Evolutionary conservation across 2,329 filamentous ascomycete species (phyloP), one percentile per base, ranked within the genome.

Genomic region (Neonectria punicea): DNA sequence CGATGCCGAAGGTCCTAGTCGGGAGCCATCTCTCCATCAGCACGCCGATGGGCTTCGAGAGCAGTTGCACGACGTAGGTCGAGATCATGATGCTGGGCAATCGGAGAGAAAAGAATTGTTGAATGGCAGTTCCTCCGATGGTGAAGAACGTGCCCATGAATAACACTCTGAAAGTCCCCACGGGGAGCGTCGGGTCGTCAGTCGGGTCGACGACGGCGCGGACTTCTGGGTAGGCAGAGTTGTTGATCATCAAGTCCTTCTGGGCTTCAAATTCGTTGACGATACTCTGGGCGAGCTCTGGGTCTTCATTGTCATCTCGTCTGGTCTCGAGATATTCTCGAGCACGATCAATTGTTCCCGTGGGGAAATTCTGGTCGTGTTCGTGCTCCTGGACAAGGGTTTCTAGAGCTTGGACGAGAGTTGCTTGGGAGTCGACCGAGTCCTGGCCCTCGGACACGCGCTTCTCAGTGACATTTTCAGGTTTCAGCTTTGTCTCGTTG

Each of bases 301-400:
- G 8, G 5, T 76, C 69, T 4, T 60, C 46, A 6, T 47, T 34
- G 0, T 54, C 47, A 11, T 57, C 59, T 8, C 59, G 53, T 5
- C 32, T 18, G 14, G 55, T 63, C 63, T 75, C 69, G 13, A 84
- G 73, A 58, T 84, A 84, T 14, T 72, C 70, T 20, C 77, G 73
- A n/a, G 84, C 80, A 16, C 77, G 78, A 11, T 80, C 70, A 22
- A 85, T 73, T 39, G 83, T 76, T 6, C 74, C 66, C 28, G 77
- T 73, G 0, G 82, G 81, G 58, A 85, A 85, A 74, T 85, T 85
- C 36, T 82, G 83, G 58, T 85, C 83, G 30, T 79, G 75, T 44
- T 81, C 77, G 66, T 85, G 80, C 22, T 83, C 79, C 9, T 76
- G 69, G 18, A 84, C 67, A 8, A 84, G 68, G 6, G 13, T 44